A percentile compares a stretch with the other conserved stretches of the same genome.
These are phyloP conservation scores for Colletotrichum spaethianum DNA, from an alignment of 2,329 filamentous ascomycete genomes.

Conservation along the genomic window DNA sequence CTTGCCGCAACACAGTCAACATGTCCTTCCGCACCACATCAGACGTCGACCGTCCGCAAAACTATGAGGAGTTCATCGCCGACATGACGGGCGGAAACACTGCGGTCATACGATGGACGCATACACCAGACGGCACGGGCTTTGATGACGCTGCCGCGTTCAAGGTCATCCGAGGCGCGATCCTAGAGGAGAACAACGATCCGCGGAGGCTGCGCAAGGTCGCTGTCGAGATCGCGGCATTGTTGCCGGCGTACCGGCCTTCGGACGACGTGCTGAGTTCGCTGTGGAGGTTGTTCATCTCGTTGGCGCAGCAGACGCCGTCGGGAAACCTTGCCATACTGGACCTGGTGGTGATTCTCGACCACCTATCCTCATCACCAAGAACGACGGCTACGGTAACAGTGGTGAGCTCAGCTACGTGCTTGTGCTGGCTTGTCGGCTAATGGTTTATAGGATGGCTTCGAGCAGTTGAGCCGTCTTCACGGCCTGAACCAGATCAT, in stretches of 20 bases:
- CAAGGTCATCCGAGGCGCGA: constrained; percentile 8
- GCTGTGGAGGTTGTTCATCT: constrained; percentile 39
- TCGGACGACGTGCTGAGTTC: constrained; percentile 20
- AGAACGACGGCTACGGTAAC: constrained; percentile 30
- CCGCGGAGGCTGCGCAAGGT: constrained; percentile 14
- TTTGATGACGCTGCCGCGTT: constrained; percentile 30
- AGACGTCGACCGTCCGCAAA: neutral
- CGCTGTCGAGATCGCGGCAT: constrained; percentile 4
- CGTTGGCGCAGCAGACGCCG: constrained; percentile 41
- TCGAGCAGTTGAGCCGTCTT: constrained; percentile 32
- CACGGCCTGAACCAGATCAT: constrained; percentile 23
- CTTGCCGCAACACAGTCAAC: neutral
- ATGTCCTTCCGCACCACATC: neutral
- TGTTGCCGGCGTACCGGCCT: constrained; percentile 6
- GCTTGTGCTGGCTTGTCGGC: neutral
- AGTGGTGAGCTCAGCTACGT: neutral
- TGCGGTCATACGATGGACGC: constrained; percentile 11
- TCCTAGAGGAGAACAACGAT: constrained; percentile 12
- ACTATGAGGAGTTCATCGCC: neutral
- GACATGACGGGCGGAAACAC: neutral
- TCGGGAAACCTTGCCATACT: constrained; percentile 35
- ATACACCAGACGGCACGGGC: neutral
- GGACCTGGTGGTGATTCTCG: constrained; percentile 33
- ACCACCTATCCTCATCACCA: constrained; percentile 30
- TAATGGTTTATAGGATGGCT: constrained; percentile 16